phyloP scores from a whole-genome alignment of 441 rosid species.

The Aquilaria agallochum region DNA sequence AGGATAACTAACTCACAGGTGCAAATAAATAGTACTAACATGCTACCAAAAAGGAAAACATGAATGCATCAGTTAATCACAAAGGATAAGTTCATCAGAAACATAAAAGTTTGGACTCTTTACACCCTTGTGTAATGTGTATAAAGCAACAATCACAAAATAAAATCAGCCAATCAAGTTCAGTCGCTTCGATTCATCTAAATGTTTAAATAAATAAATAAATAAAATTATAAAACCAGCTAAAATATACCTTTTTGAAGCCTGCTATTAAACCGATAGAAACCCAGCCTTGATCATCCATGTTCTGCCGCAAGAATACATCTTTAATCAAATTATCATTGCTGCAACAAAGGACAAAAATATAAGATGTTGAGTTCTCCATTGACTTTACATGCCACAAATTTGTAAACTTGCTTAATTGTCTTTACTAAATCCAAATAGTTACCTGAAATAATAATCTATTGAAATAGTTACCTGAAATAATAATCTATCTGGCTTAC shows the following conservation, averaged over 20 bases:
- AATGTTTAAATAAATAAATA: neutral
- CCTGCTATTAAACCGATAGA: constrained; percentile 65
- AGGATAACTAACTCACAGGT: too few relatives aligned
- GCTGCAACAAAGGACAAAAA: constrained; percentile 52
- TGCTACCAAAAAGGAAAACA: too few relatives aligned
- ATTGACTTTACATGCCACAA: constrained; percentile 10
- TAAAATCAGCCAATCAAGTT: too few relatives aligned
- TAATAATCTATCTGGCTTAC: constrained; percentile 73
- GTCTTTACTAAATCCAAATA: constrained; percentile 1
- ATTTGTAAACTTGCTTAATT: too few relatives aligned
- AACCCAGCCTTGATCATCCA: constrained; percentile 96
- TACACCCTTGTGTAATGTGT: too few relatives aligned
- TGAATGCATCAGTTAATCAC: too few relatives aligned
- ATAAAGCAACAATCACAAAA: too few relatives aligned
- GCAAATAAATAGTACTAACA: too few relatives aligned
- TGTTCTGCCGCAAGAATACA: constrained; percentile 69
- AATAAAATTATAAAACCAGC: constrained; percentile 2
- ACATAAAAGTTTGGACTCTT: too few relatives aligned
- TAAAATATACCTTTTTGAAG: constrained; percentile 69
- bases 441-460: constrained; percentile 11
- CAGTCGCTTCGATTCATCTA: too few relatives aligned
- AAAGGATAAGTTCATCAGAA: too few relatives aligned
- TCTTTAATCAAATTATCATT: constrained; percentile 76
- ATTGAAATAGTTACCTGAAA: constrained; percentile 58
- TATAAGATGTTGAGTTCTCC: constrained; percentile 25